Evolutionary conservation across 108 stramenopile species (phyloP), one percentile per base, ranked within the genome.

Genomic region (Stephanodiscus minutulus): DNA sequence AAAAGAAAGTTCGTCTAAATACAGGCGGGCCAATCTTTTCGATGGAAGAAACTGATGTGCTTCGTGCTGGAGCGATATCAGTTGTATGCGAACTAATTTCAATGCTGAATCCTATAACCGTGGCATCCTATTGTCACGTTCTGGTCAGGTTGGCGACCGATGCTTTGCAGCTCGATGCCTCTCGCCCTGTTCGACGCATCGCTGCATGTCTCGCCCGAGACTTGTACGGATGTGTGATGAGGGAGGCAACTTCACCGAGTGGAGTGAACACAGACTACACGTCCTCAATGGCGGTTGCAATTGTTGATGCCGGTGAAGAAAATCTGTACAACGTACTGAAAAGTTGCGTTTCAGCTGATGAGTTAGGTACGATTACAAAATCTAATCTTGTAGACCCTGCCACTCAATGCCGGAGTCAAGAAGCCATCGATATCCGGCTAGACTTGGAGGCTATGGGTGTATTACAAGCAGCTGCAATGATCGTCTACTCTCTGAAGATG

Each of bases 21-120:
- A 88, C 91, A 1, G 94, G 91, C 11, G 94, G 94, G 8, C 94
- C 91, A 39, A 61, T 94, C 17, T 94, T 92, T 57, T 48, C 73
- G 11, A 56, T 53, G 9, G 93, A 94, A 81, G 89, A 91, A 75
- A 43, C 63, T 17, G 93, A 89, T 54, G 33, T 88, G 43, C 82
- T 94, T 39, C 82, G 87, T 54, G 66, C 93, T 49, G 68, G 79
- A 20, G 73, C 85, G 9, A 71, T 90, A 29, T 79, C 83, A 35
- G 54, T 90, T 7, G 60, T 90, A 7, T 66, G 87, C 24, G 93
- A 91, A 66, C 68, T 91, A 3, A 54, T 91, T 9, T 55, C 82
- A 8, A 62, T 54, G 31, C 61, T 86, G 4, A 43, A 67, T 33
- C 74, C 87, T 28, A 7, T 54, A 1, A 24, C 49, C 18, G 11